phyloP scores from a whole-genome alignment of 2,329 filamentous ascomycete species.

The Penicillium sclerotiorum region DNA sequence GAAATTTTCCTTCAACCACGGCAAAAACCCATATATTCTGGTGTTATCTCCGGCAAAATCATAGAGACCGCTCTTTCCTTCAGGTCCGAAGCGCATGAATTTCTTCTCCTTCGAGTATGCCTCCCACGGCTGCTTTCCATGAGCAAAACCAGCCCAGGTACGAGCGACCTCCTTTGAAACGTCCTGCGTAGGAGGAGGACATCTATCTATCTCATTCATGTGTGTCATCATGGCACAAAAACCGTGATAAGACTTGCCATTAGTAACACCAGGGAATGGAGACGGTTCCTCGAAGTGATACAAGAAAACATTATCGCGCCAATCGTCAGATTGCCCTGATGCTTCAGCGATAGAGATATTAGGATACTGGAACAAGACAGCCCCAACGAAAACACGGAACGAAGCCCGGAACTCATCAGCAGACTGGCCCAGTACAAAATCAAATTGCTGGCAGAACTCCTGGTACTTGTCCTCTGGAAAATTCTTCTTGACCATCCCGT shows the following conservation, averaged over 20 bases:
- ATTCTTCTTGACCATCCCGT: not conserved
- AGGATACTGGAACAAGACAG: constrained; percentile 4
- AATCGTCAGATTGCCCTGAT: not conserved
- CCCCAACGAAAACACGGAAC: constrained; percentile 9
- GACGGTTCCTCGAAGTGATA: constrained; percentile 13
- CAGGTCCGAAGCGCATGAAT: constrained; percentile 16
- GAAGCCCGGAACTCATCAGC: constrained; percentile 6
- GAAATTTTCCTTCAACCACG: not conserved
- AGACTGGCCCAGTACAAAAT: constrained; percentile 2
- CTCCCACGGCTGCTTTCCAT: constrained; percentile 13
- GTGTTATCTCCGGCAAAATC: not conserved
- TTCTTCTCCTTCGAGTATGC: not conserved
- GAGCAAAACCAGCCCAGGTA: constrained; percentile 10
- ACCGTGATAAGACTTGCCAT: constrained; percentile 12
- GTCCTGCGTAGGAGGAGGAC: constrained; percentile 4
- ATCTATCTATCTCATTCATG: constrained; percentile 8
- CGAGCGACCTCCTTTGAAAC: constrained; percentile 7
- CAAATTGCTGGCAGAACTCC: constrained; percentile 6
- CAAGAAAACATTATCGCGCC: constrained; percentile 5
- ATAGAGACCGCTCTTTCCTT: not conserved
- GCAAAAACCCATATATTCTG: not conserved
- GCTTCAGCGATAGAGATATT: constrained; percentile 5
- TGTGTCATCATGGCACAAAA: constrained; percentile 11
- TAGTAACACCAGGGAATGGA: constrained; percentile 8
- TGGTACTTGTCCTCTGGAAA: not conserved